These are phyloP conservation scores for Corynespora cassiicola DNA, from an alignment of 2,329 filamentous ascomycete species.

Conservation along the genomic window DNA sequence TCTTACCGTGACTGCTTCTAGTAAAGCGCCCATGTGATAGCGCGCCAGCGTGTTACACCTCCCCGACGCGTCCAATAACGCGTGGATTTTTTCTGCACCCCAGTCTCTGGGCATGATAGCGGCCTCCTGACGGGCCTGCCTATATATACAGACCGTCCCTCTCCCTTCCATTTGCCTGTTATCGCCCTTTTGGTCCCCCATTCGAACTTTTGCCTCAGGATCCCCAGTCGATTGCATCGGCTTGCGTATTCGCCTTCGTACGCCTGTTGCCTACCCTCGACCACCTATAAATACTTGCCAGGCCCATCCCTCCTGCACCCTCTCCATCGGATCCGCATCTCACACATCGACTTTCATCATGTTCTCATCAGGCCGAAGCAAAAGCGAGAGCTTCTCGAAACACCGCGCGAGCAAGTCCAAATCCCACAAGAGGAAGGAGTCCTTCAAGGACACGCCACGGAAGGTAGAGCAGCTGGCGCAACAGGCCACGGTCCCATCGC, in stretches of 20 bases:
- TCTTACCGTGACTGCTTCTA: conserved; percentile 26
- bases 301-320: conserved; percentile 22
- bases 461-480: conserved; percentile 43
- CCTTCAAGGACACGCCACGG: conserved; percentile 42
- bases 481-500: conserved; percentile 38
- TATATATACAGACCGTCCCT: conserved; percentile 41
- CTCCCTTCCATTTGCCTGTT: conserved; percentile 31
- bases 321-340: conserved; percentile 9
- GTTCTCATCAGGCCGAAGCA: conserved; percentile 43
- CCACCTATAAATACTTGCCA: conserved; percentile 35
- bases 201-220: conserved; percentile 40
- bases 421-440: conserved; percentile 45
- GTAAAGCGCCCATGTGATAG: conserved; percentile 43
- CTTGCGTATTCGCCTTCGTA: conserved; percentile 33
- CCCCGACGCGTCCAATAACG: conserved; percentile 45
- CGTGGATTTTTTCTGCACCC: conserved; percentile 31
- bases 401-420: conserved; percentile 47
- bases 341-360: conserved; percentile 31
- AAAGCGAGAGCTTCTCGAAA: conserved; percentile 45
- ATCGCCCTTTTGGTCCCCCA: conserved; percentile 32
- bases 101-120: conserved; percentile 35
- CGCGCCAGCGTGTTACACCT: conserved; percentile 37
- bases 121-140: conserved; percentile 36
- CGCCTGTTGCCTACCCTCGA: conserved; percentile 37
- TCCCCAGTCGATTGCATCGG: conserved; percentile 13